These are phyloP conservation scores for Papiliotrema laurentii DNA, from an alignment of 1,284 basidiomycete species.

Conservation along the genomic window DNA sequence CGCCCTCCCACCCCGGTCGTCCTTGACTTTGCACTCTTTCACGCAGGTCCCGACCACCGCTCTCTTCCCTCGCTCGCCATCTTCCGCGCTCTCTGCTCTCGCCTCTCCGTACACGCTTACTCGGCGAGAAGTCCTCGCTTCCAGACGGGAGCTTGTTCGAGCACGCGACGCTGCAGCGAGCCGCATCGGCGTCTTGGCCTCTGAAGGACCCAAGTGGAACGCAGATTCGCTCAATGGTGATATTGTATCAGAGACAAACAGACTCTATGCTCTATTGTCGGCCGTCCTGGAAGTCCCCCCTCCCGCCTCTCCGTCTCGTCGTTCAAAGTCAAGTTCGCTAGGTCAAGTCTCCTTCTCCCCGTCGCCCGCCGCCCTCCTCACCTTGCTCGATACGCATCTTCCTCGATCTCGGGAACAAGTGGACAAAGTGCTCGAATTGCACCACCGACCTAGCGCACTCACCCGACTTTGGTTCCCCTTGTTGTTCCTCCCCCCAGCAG, in stretches of 20 bases:
- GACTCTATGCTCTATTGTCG: constrained; percentile 38
- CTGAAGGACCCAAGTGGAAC: constrained; percentile 37
- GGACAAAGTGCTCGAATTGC: constrained; percentile 19
- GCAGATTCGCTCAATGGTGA: constrained; percentile 8
- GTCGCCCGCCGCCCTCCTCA: constrained; percentile 26
- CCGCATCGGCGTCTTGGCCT: constrained; percentile 39
- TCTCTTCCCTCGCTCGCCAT: constrained; percentile 23
- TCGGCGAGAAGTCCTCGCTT: constrained; percentile 40
- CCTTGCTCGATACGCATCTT: constrained; percentile 30
- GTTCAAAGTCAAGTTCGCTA: too few relatives aligned
- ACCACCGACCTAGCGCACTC: constrained; percentile 36
- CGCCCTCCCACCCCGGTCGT: constrained; percentile 22
- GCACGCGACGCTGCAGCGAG: constrained; percentile 32
- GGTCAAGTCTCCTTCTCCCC: too few relatives aligned
- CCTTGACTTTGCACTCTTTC: constrained; percentile 20
- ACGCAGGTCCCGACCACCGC: constrained; percentile 17
- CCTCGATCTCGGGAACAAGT: constrained; percentile 20
- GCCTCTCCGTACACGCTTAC: constrained; percentile 41
- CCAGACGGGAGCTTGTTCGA: constrained; percentile 23
- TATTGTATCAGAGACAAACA: constrained; percentile 27
- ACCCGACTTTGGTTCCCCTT: constrained; percentile 47
- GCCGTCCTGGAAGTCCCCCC: constrained; percentile 31
- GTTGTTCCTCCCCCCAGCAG: constrained; percentile 43
- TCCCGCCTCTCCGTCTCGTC: constrained; percentile 9
- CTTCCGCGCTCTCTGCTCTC: constrained; percentile 27